phyloP scores from a whole-genome alignment of 192 early-diverging fungal species.

The Allomyces macrogynus region DNA sequence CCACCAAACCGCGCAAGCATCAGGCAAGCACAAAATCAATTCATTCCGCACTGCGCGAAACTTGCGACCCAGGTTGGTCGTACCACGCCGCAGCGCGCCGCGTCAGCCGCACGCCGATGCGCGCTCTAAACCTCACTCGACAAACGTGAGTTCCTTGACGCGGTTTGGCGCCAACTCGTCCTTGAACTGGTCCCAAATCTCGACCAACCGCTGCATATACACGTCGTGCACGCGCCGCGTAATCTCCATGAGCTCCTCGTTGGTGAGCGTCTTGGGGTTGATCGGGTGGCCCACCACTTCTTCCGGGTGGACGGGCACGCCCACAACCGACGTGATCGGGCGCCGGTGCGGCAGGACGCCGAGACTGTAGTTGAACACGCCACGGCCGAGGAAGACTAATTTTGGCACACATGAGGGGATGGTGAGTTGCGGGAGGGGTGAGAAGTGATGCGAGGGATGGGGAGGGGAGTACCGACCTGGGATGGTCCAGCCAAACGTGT shows the following conservation, averaged over 20 bases:
- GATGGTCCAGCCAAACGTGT: slow-evolving; percentile 45
- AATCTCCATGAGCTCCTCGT: slow-evolving; percentile 25
- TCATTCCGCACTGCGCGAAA: too few species aligned
- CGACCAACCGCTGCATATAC: slow-evolving; percentile 44
- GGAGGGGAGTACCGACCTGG: slow-evolving; percentile 7
- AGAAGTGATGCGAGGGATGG: too few species aligned
- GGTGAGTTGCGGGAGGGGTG: too few species aligned
- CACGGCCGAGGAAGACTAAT: slow-evolving; percentile 56
- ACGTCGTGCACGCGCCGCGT: slow-evolving; percentile 24
- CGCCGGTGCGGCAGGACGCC: slow-evolving; percentile 28
- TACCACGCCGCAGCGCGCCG: too few species aligned
- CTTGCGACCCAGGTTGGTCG: too few species aligned
- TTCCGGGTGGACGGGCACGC: slow-evolving; percentile 31
- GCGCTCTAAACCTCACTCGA: slow-evolving; percentile 23
- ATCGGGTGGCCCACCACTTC: slow-evolving; percentile 18
- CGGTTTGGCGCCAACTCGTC: slow-evolving; percentile 45
- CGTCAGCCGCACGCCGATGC: background rate
- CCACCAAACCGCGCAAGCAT: too few species aligned
- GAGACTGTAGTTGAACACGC: slow-evolving; percentile 54
- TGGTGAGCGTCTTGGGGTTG: slow-evolving; percentile 29
- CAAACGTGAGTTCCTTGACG: slow-evolving; percentile 36
- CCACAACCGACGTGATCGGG: slow-evolving; percentile 30
- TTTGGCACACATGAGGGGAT: too few species aligned
- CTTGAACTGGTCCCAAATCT: slow-evolving; percentile 47
- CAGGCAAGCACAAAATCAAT: too few species aligned